phyloP scores from a whole-genome alignment of 2,329 filamentous ascomycete species.

The Clonostachys chloroleuca region DNA sequence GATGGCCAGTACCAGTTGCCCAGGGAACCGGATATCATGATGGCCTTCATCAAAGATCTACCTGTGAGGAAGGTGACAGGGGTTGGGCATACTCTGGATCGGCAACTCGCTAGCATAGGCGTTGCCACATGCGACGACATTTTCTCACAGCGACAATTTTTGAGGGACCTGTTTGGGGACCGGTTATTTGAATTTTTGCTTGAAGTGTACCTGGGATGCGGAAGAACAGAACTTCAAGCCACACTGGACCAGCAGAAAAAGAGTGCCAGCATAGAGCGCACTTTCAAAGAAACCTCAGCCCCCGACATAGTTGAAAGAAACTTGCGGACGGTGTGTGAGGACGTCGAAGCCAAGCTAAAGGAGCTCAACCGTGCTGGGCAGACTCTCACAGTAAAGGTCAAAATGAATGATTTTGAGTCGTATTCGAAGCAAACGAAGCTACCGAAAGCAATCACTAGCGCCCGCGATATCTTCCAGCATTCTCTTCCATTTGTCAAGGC shows the following conservation, averaged over 20 bases:
- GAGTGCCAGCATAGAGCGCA: constrained; percentile 89
- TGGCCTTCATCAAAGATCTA: constrained; percentile 80
- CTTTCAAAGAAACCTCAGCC: constrained; percentile 76
- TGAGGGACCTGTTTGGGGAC: constrained; percentile 80
- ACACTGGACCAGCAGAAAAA: constrained; percentile 89
- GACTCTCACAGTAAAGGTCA: constrained; percentile 89
- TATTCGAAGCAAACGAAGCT: constrained; percentile 75
- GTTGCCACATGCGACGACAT: constrained; percentile 88
- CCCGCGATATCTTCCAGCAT: constrained; percentile 80
- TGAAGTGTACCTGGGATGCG: constrained; percentile 79
- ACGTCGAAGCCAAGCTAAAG: constrained; percentile 80
- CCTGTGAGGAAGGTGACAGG: constrained; percentile 91
- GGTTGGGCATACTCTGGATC: constrained; percentile 88
- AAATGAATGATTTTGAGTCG: constrained; percentile 91
- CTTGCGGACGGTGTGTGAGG: constrained; percentile 74
- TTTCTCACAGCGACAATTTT: constrained; percentile 68
- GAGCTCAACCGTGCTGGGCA: constrained; percentile 80
- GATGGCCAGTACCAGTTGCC: constrained; percentile 84
- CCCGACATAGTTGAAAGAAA: constrained; percentile 68
- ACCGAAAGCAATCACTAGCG: constrained; percentile 65
- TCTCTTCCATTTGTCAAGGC: constrained; percentile 79
- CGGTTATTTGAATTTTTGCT: constrained; percentile 88
- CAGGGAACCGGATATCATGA: constrained; percentile 67
- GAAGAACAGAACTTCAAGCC: constrained; percentile 79
- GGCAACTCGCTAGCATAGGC: constrained; percentile 83